phyloP scores from a whole-genome alignment of 768 basidiomycete species.

The Trametes cingulata region DNA sequence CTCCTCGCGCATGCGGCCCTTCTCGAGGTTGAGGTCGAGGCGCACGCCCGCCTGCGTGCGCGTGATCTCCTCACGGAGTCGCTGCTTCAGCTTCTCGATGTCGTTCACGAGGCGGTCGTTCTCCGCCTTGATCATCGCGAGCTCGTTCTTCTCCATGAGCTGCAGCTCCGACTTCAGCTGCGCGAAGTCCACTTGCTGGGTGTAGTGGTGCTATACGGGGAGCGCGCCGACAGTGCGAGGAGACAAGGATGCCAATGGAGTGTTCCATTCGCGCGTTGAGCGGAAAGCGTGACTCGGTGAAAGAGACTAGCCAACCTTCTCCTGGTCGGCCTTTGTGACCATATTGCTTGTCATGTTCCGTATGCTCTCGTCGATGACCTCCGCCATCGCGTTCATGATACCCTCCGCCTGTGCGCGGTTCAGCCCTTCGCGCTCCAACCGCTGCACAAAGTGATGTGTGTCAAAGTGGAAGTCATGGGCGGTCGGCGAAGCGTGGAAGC shows the following conservation, averaged over 20 bases:
- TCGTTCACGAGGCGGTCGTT: constrained; percentile 91
- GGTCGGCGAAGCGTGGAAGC: constrained; percentile 34
- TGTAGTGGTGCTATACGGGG: constrained; percentile 73
- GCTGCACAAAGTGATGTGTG: constrained; percentile 92
- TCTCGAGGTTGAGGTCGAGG: constrained; percentile 94
- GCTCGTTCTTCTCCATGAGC: constrained; percentile 95
- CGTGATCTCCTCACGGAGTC: constrained; percentile 87
- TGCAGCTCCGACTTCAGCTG: constrained; percentile 96
- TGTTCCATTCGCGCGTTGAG: constrained; percentile 22
- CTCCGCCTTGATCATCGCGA: constrained; percentile 93
- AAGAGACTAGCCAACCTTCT: constrained; percentile 63
- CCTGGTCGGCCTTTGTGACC: constrained; percentile 95
- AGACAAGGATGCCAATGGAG: not conserved
- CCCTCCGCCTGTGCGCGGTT: constrained; percentile 93
- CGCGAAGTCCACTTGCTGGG: constrained; percentile 95
- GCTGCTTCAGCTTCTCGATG: constrained; percentile 93
- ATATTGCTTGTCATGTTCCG: constrained; percentile 94
- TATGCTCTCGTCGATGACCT: constrained; percentile 96
- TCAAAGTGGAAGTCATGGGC: constrained; percentile 80
- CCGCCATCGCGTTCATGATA: constrained; percentile 95
- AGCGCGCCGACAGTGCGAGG: not conserved
- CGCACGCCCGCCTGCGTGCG: constrained; percentile 92
- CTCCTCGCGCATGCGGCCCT: constrained; percentile 94
- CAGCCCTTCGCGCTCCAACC: constrained; percentile 85
- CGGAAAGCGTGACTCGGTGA: not conserved